Evolutionary conservation across 2,329 filamentous ascomycete species (phyloP), one percentile per base, ranked within the genome.

Genomic region (Exophiala dermatitidis): DNA sequence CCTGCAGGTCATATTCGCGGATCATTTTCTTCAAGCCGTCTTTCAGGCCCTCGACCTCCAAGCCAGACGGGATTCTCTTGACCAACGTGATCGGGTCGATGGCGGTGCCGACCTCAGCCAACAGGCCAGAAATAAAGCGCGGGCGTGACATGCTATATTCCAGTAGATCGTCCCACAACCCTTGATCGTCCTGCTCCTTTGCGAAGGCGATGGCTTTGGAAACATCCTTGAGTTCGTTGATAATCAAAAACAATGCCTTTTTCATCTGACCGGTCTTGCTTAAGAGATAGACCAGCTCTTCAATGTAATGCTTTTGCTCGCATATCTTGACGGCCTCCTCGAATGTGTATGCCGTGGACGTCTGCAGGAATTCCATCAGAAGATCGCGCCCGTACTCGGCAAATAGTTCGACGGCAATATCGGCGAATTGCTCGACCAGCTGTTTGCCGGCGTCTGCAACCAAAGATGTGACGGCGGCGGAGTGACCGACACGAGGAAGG

Each of bases 81-180:
- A 98, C 88, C 2, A 98, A 80, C 10, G 85, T 86, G 58, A 97
- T 91, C 0, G 93, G 93, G 64, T 97, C 85, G 64, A 98, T 93
- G 1, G 89, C 83, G 0, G 90, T 97, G 34, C 93, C 93, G 1
- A 95, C 91, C 71, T 97, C 89, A 64, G 95, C 89, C 0, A 98
- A 80, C 2, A 98, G 75, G 0, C 88, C 90, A 8, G 88, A 85
- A 61, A 98, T 97, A 71, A 98, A 98, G 38, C 82, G 82, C 0
- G 93, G 93, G 66, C 96, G 95, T 71, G 96, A 90, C 93, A 98
- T 97, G 56, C 87, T 91, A 69, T 97, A 97, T 62, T 91, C 83
- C 4, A 98, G 80, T 5, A 98, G 77, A 65, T 97, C 90, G 60
- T 95, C 87, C 93, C 93, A 98, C 0, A 98, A 77, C 62, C 96